phyloP scores from a whole-genome alignment of 192 early-diverging fungal genomes.

The Coemansia sp. region DNA sequence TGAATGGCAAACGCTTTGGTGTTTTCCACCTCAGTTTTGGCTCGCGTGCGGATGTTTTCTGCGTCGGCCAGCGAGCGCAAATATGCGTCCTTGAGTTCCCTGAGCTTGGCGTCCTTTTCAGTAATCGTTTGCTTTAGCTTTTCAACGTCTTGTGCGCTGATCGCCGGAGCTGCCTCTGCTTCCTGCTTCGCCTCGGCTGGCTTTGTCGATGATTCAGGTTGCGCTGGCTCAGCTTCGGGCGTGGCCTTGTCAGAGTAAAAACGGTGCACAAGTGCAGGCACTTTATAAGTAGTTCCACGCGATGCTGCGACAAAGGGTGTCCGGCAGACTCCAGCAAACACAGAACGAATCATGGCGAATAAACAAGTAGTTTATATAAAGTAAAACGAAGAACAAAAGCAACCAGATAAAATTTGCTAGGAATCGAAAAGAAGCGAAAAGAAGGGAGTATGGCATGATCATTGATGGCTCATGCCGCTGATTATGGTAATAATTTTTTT shows the following conservation, averaged over 20 bases:
- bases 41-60: constrained; percentile 92
- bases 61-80: constrained; percentile 90
- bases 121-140: constrained; percentile 30
- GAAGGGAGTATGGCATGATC: too few relatives aligned
- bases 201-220: not conserved
- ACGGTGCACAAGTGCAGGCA: constrained; percentile 8
- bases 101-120: constrained; percentile 56
- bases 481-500: too few relatives aligned
- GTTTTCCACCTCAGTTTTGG: constrained; percentile 79
- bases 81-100: constrained; percentile 74
- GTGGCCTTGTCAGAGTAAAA: constrained; percentile 35
- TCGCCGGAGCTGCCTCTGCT: constrained; percentile 5
- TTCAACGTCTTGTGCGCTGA: constrained; percentile 26
- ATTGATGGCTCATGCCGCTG: too few relatives aligned
- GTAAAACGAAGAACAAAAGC: too few relatives aligned
- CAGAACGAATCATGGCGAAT: constrained; percentile 5
- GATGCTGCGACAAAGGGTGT: constrained; percentile 14
- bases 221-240: not conserved
- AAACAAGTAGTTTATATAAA: too few relatives aligned
- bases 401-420: too few relatives aligned
- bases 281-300: not conserved
- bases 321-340: constrained; percentile 27
- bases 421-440: too few relatives aligned
- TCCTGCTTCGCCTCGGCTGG: not conserved
- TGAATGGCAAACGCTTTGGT: constrained; percentile 88